Base-by-base conservation (phyloP, 176 grass and related monocot species). In the Oryza punctata region DNA sequence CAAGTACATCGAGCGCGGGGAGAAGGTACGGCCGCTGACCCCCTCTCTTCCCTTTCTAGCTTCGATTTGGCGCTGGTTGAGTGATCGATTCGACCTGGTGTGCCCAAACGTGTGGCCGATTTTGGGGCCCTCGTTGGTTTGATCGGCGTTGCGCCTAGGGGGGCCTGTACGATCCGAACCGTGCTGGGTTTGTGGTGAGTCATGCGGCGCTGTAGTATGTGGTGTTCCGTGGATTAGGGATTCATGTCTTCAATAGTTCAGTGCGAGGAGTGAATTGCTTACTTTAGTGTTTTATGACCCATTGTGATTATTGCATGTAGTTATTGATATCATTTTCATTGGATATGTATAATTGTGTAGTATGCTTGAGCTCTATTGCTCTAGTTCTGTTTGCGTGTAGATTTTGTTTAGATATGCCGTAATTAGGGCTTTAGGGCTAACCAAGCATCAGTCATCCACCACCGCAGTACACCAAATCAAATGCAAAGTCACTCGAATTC, bases 1-100 rank as follows among this genome's bases (percentile, higher is more conserved):
- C 61, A 97, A 97, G 87, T 97, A 97, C 75, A 97, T 97, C 75
- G 94, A 97, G 85, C 89, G 94, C 60, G 94, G 94, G 19, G 94
- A 97, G 83, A 97, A 97, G 91, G 94, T 97, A 78, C 37, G 11
- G 3, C 45, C 24, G 1, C 76, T 64, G 76, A 26, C 38, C 21
- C 71, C 71, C 21, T 2, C 27, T 24, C 35, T 26, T 23, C 12
- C 6, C 18, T 32, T 65, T 1, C 24, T 45, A 26, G 54, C 32
- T 57, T 65, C 71, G 72, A 77, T 71, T 65, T 3, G 41, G 65
- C 52, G 27, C 52, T 63, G 40, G 21, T 76, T 81, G 78, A 72
- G 43, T 21, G 19, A 43, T 29, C 83, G 47, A 35, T 78, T 86
- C 15, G 59, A 19, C 12, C 67, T 14, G 44, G 23, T 32, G 67